Base-by-base conservation (phyloP, 768 basidiomycete species). In the Mycena pura region DNA sequence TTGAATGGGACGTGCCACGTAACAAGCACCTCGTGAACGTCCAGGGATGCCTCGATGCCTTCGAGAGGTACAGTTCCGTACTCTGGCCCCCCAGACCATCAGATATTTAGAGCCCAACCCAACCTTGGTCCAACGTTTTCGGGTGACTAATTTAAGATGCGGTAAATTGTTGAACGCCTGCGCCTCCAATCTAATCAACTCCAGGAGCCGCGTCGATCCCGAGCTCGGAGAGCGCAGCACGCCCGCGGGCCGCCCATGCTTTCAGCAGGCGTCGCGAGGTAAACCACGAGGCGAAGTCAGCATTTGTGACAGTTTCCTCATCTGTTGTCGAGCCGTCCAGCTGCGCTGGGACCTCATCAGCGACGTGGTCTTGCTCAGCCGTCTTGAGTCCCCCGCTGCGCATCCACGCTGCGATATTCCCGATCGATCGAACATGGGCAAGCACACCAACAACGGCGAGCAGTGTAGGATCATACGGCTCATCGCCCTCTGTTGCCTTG, bases 231-330 rank as follows among this genome's bases (percentile, higher is more conserved):
- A 89, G 69, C n/a, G 84, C 83, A 45, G 65, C 68, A 21, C 82
- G 76, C 5, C 90, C 90, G 13, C 76, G 72, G 34, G 64, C 64
- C 1, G 80, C 84, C 90, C 90, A 91, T 63, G 78, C 77, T 15
- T 58, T 50, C 57, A 86, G 31, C 9, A 77, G 73, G 17, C 56
- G 68, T 6, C 71, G 56, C 29, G 86, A 73, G 44, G 84, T 79
- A 62, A 86, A 90, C 89, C 90, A 91, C 69, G 68, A 36, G 15
- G 29, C 13, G 24, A 50, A 47, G 47, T 63, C 52, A 22, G 17
- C 38, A 27, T 9, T n/a, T 36, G 51, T 27, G n/a, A 25, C 39
- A 34, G 28, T 32, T 8, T 39, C n/a, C 24, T 5, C 31, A 32
- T 50, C 19, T 47, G 22, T 24, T 27, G 36, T 45, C 5, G 36